Conservation (phyloP, 768 basidiomycete species). For the Podaxis pistillaris region DNA sequence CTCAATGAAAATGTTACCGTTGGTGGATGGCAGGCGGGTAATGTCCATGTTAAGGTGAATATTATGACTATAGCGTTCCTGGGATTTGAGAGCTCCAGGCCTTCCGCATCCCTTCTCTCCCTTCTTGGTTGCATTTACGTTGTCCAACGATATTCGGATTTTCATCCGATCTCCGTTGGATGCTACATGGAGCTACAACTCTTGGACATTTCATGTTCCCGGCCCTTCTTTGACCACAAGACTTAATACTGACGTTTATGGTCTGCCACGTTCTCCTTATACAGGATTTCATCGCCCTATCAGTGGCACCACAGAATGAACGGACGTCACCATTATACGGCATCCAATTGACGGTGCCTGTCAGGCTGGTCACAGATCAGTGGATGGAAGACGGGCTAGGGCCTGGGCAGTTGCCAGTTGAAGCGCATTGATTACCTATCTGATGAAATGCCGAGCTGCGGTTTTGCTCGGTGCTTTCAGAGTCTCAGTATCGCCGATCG, state of each 20-base stretch:
- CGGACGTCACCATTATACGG: constrained; percentile 32
- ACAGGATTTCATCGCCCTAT: constrained; percentile 59
- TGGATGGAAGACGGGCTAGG: constrained; percentile 22
- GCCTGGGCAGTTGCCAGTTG: neutral
- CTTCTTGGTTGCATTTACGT: neutral
- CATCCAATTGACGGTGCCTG: constrained; percentile 46
- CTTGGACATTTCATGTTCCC: neutral
- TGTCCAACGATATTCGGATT: neutral
- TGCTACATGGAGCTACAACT: neutral
- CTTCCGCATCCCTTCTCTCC: neutral
- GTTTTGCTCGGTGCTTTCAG: neutral
- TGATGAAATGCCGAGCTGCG: neutral
- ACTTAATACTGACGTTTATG: neutral
- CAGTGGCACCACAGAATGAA: constrained; percentile 39
- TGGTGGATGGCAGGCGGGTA: constrained; percentile 46
- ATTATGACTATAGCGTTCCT: neutral
- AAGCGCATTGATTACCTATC: neutral
- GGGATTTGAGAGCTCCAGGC: neutral
- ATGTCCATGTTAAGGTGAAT: constrained; percentile 42
- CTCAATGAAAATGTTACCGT: constrained; percentile 35
- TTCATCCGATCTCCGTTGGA: neutral
- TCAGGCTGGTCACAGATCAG: constrained; percentile 60
- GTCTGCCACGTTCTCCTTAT: neutral
- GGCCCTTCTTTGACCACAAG: constrained; percentile 6
- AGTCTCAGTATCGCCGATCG: neutral